A percentile compares a stretch with the other conserved stretches of the same genome.
phyloP scores from a whole-genome alignment of 148 eudicot species.

The Beta vulgaris region DNA sequence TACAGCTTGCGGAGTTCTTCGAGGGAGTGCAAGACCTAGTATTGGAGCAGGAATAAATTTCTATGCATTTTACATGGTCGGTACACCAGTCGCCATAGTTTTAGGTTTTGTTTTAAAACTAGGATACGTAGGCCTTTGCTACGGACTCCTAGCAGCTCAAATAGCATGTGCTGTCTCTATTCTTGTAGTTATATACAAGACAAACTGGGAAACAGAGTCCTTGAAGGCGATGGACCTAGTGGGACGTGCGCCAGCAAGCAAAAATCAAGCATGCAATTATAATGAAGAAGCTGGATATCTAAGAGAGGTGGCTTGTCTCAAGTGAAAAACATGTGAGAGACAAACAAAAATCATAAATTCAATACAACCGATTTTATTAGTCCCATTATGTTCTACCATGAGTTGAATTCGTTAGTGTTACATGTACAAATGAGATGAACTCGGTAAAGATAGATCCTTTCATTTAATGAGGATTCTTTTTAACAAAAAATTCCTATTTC shows the following conservation, averaged over 20 bases:
- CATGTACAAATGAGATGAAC: slow-evolving; percentile 2
- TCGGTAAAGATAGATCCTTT: neutral
- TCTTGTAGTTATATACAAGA: slow-evolving; percentile 48
- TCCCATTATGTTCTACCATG: neutral
- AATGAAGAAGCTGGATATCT: slow-evolving; percentile 37
- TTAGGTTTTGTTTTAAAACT: slow-evolving; percentile 51
- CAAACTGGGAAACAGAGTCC: slow-evolving; percentile 72
- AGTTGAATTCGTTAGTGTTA: neutral
- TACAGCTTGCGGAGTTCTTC: slow-evolving; percentile 77
- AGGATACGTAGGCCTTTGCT: slow-evolving; percentile 73
- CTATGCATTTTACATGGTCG: slow-evolving; percentile 72
- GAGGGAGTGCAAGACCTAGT: slow-evolving; percentile 76
- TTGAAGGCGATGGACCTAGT: slow-evolving; percentile 69
- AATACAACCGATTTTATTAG: neutral
- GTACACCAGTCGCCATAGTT: slow-evolving; percentile 68
- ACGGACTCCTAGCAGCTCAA: slow-evolving; percentile 79
- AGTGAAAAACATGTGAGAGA: neutral
- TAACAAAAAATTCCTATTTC: neutral
- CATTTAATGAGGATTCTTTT: neutral
- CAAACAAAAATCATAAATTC: neutral
- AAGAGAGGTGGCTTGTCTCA: neutral
- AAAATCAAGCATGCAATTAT: slow-evolving; percentile 32
- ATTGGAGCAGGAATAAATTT: slow-evolving; percentile 71
- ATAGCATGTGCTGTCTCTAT: slow-evolving; percentile 58
- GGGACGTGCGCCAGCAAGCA: slow-evolving; percentile 38